Conservation (phyloP, 257 asterid species). For the Galeopsis tetrahit region DNA sequence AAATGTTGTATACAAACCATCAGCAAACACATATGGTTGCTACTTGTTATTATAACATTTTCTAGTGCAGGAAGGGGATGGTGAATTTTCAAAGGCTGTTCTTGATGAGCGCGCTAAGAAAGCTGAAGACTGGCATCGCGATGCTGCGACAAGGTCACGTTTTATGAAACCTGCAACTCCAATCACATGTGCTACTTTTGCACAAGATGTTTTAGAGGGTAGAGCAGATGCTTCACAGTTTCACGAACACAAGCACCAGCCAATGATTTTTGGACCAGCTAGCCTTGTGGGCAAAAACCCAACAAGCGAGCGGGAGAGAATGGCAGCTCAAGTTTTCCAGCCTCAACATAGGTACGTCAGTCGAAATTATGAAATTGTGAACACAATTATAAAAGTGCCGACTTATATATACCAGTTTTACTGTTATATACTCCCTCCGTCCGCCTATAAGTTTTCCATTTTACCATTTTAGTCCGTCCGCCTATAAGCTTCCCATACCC, state of each 20-base stretch:
- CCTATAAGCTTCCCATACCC: too few relatives aligned
- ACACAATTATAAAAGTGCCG: neutral
- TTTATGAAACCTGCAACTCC: conserved; percentile 75
- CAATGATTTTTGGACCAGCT: conserved; percentile 94
- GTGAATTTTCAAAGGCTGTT: conserved; percentile 56
- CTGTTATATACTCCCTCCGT: too few relatives aligned
- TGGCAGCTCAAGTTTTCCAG: conserved; percentile 97
- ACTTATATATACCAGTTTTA: too few relatives aligned
- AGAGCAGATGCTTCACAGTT: conserved; percentile 68
- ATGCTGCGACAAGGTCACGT: conserved; percentile 73
- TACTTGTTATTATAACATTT: conserved; percentile 1
- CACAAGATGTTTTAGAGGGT: conserved; percentile 96
- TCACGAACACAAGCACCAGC: conserved; percentile 94
- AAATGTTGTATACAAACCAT: conserved; percentile 6
- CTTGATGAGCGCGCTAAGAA: conserved; percentile 85
- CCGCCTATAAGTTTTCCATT: too few relatives aligned
- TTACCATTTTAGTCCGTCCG: too few relatives aligned
- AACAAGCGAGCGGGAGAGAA: conserved; percentile 80
- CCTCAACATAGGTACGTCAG: conserved; percentile 73
- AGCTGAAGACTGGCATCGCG: conserved; percentile 93
- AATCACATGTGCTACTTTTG: conserved; percentile 96
- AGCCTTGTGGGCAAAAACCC: conserved; percentile 80
- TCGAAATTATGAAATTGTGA: neutral
- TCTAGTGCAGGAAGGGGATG: conserved; percentile 64
- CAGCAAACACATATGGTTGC: conserved; percentile 19